Conservation (phyloP, 257 asterid genomes). For the Solanum pinnatisectum region DNA sequence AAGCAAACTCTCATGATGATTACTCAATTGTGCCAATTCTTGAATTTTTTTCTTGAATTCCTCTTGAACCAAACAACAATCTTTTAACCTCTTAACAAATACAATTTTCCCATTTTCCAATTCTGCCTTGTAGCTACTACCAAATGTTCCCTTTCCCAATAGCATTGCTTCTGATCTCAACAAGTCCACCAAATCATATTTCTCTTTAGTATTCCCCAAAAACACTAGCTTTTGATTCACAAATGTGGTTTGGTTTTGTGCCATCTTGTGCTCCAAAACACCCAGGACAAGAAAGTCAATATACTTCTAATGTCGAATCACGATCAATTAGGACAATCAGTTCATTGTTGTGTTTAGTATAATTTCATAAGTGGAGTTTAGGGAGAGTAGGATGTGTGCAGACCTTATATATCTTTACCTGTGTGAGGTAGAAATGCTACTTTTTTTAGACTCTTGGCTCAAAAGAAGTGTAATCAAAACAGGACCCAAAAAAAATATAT, state of each 20-base stretch:
- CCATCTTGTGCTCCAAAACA: neutral
- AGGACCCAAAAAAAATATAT: too few relatives aligned
- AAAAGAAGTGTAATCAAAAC: too few relatives aligned
- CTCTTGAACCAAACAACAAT: neutral
- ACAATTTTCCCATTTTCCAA: neutral
- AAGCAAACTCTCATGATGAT: conserved; percentile 13
- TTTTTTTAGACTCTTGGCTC: too few relatives aligned
- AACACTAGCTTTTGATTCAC: neutral
- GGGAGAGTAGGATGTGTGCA: rapidly evolving
- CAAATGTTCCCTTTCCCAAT: conserved; percentile 17
- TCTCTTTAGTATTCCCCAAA: neutral
- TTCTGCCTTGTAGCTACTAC: neutral
- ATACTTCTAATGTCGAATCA: neutral
- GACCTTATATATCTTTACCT: too few relatives aligned
- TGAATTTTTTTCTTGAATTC: conserved; percentile 12
- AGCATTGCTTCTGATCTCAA: conserved; percentile 7
- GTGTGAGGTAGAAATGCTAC: too few relatives aligned
- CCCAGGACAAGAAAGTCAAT: neutral
- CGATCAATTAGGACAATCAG: neutral
- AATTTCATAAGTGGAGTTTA: neutral
- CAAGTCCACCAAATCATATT: conserved; percentile 9
- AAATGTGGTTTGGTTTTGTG: neutral
- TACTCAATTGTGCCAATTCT: conserved; percentile 11
- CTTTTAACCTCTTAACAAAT: conserved; percentile 14
- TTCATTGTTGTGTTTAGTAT: neutral